Evolutionary conservation across 331 rosid genomes (phyloP), one percentile per base, ranked within the genome.

Genomic region (Pyrus hybrid): DNA sequence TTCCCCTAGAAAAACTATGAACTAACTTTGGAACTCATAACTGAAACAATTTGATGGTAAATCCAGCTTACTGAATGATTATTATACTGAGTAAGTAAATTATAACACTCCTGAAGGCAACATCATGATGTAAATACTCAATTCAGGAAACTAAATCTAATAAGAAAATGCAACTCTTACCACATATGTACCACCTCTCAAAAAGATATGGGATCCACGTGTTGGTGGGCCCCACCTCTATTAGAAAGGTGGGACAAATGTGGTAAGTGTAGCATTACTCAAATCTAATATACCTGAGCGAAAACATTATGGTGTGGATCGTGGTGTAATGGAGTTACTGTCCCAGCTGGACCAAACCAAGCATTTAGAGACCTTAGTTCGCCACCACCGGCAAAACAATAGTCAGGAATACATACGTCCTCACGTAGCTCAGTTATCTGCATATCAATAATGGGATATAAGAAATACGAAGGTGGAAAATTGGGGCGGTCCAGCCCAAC

Each of bases 331-430:
- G 99, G 97, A 20, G 97, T 92, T 45, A 92, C 93, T 16, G 96
- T 95, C 81, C 96, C 97, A 62, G 92, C 88, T 17, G 97, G 99
- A 76, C 97, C 99, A 80, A 92, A 89, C 99, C 99, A 95, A 81
- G 99, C 97, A 89, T 90, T 92, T 28, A 92, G 87, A 80, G 96
- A 85, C 79, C 90, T 89, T 57, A 95, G 80, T 88, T 92, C 96
- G 66, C 97, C 97, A 68, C 96, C 97, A 23, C 99, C 93, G 68
- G 85, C 71, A 84, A 88, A 88, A 83, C 97, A 95, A 77, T 92
- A 89, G 87, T 95, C 97, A 28, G 97, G 99, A 86, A 95, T 83
- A 82, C 87, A 85, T 76, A 95, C 88, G 83, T 95, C 99, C 72
- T 73, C 85, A 64, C 87, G 81, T 66, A 95, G 89, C 86, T 90